phyloP scores from a whole-genome alignment of 805 yeast species.

The Kazachstania martiniae region DNA sequence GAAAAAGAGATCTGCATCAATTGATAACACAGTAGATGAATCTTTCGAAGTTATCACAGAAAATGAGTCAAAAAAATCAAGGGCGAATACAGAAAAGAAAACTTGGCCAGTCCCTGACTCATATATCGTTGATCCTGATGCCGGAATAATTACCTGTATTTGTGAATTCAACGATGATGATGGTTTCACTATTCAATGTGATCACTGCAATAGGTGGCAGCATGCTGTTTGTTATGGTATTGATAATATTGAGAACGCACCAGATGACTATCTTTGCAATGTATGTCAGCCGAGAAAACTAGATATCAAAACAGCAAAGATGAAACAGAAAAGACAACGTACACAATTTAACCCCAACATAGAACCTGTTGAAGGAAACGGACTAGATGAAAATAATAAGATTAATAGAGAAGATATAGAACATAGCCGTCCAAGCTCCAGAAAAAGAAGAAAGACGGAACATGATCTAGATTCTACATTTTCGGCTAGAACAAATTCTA shows the following conservation, averaged over 20 bases:
- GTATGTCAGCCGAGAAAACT: conserved; percentile 50
- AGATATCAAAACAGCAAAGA: conserved; percentile 35
- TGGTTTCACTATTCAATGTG: conserved; percentile 93
- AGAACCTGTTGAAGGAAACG: not conserved
- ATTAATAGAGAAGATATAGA: not conserved
- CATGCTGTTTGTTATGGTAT: conserved; percentile 88
- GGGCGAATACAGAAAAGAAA: not conserved
- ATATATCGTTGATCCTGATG: conserved; percentile 65
- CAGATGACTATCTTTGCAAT: conserved; percentile 75
- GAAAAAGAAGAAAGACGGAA: conserved; percentile 17
- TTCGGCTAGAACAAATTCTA: conserved; percentile 8
- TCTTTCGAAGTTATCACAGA: conserved; percentile 1
- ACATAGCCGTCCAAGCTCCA: conserved; percentile 1
- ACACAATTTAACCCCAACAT: not conserved
- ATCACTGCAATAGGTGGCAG: conserved; percentile 86
- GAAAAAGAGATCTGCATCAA: not conserved
- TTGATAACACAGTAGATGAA: not conserved
- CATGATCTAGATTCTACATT: not conserved
- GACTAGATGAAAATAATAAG: conserved; percentile 1
- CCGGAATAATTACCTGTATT: conserved; percentile 81
- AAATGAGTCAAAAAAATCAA: conserved; percentile 1
- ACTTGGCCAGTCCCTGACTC: conserved; percentile 28
- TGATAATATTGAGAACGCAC: conserved; percentile 58
- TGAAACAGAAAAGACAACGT: conserved; percentile 24
- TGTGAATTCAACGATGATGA: conserved; percentile 84